Evolutionary conservation across 192 early-diverging fungal species (phyloP), one percentile per base, ranked within the genome.

Genomic region (Lobosporangium transversale): DNA sequence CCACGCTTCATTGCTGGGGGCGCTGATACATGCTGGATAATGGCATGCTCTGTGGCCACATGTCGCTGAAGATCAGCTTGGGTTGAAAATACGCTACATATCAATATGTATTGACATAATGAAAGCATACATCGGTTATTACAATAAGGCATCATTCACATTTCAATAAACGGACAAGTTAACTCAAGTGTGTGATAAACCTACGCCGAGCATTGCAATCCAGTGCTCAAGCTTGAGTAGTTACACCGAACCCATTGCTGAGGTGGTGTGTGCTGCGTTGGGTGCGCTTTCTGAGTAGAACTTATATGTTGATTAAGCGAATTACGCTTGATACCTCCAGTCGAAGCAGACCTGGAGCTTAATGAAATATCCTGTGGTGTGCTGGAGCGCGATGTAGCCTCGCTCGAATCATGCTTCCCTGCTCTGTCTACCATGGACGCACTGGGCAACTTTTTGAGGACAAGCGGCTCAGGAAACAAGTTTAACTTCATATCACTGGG

Each of bases 1-100:
- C 73, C 73, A 21, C 73, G 73, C 44, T 76, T 76, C 73, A 76
- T 76, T 6, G 60, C 65, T 49, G 73, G 73, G 3, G 73, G 73
- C 24, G 63, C 23, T 23, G 73, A 29, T 0, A 49, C 62, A 35
- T 76, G 61, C 15, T 55, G 59, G 15, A 62, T 53, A 18, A 67
- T 66, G 7, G 73, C 73, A 45, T 76, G 73, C 9, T 76, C 73
- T 0, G 56, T 50, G 8, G 64, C 73, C 29, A 76, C 64, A 45
- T 76, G 73, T 2, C 65, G 58, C 53, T 76, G 73, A 18, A 76
- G 64, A 7, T 60, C 73, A 11, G 59, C 44, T 31, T 76, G 58
- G 27, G 44, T 61, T 26, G 64, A 43, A 40, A 76, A 76, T 1
- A 76, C 65, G 17, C 70, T 73, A 31, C 26, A 27, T 21, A 17